These are phyloP conservation scores for Solanum stenotomum DNA, from an alignment of 257 asterid species.

Conservation along the genomic window DNA sequence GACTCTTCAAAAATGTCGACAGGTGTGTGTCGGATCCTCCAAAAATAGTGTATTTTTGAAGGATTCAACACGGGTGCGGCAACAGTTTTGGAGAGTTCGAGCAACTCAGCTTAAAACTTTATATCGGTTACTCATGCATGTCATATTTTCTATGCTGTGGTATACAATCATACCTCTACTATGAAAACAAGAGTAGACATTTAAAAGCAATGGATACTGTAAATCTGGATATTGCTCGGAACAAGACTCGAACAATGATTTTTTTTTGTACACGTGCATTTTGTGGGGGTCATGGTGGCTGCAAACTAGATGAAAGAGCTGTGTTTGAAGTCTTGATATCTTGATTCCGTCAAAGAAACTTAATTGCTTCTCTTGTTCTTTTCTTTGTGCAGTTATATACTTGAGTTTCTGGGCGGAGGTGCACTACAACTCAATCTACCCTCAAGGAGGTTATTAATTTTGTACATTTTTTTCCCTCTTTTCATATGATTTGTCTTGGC, in stretches of 20 bases:
- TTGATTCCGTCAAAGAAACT: neutral
- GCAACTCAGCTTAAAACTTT: neutral
- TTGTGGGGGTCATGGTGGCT: neutral
- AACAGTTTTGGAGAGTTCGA: too few relatives aligned
- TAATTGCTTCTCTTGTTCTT: neutral
- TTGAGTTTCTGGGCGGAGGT: slow-evolving; percentile 99
- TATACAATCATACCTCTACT: neutral
- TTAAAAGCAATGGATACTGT: neutral
- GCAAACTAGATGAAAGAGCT: neutral
- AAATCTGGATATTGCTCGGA: neutral
- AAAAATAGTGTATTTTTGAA: too few relatives aligned
- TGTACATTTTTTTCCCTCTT: neutral
- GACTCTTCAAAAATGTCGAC: too few relatives aligned
- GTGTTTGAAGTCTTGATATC: neutral
- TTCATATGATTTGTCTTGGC: neutral
- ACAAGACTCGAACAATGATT: neutral
- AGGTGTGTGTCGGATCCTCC: too few relatives aligned
- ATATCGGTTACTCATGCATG: neutral
- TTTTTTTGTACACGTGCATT: neutral
- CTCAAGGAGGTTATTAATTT: slow-evolving; percentile 60
- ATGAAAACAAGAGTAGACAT: neutral
- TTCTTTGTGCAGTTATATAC: slow-evolving; percentile 49
- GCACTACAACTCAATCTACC: slow-evolving; percentile 93
- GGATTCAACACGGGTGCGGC: too few relatives aligned
- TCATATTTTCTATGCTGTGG: neutral